phyloP scores from a whole-genome alignment of 495 filamentous ascomycete species.

The Friedmanniomyces simplex region DNA sequence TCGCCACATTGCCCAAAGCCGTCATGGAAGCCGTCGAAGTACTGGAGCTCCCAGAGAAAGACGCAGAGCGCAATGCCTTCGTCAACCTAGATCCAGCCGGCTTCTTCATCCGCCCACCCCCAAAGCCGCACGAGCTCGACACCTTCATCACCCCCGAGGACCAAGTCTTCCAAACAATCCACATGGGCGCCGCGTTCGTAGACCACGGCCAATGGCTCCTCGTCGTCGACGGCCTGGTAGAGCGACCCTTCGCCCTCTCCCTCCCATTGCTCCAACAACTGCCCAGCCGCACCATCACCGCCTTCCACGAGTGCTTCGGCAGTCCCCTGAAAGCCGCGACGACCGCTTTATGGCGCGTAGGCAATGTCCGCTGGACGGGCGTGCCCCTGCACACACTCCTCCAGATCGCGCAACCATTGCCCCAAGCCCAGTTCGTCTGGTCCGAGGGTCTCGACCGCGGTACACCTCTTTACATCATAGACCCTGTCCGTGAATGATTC shows the following conservation, averaged over 20 bases:
- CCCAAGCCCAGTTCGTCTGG: not conserved
- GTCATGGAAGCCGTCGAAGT: not conserved
- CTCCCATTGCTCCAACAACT: not conserved
- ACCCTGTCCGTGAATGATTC: too few species aligned
- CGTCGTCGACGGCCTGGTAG: not conserved
- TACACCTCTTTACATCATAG: too few species aligned
- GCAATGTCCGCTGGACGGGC: constrained; percentile 7
- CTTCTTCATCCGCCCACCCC: constrained; percentile 4
- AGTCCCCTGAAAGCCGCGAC: not conserved
- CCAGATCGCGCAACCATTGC: not conserved
- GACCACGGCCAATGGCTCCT: not conserved
- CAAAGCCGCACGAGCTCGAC: constrained; percentile 2
- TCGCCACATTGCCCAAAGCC: too few species aligned
- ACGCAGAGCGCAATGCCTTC: constrained; percentile 1
- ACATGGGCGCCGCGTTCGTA: constrained; percentile 8
- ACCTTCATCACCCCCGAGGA: constrained; percentile 5
- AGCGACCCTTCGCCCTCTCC: not conserved
- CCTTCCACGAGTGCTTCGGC: constrained; percentile 8
- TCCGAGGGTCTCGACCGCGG: constrained; percentile 4
- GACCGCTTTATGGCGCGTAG: constrained; percentile 1
- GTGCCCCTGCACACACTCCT: constrained; percentile 1
- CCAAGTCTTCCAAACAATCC: constrained; percentile 5
- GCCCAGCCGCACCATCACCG: constrained; percentile 1
- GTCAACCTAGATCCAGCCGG: not conserved
- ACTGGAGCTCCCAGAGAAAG: not conserved